Evolutionary conservation across 768 basidiomycete species (phyloP).

Genomic region (Pulveroboletus frians): DNA sequence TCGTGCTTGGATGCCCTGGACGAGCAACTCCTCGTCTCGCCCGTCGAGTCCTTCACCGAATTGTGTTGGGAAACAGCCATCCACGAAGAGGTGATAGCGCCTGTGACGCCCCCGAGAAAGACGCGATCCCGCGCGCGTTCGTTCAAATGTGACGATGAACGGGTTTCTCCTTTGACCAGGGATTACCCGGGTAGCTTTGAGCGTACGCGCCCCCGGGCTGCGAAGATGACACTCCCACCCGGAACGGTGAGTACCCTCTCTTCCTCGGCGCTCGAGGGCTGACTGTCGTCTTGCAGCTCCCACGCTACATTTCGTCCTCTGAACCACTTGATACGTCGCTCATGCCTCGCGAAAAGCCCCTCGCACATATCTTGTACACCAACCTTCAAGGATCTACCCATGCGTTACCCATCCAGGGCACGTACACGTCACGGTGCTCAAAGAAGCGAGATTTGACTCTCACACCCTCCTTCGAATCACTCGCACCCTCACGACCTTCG

Average conservation of each 20-base stretch:
- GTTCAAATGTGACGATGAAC: constrained; percentile 10
- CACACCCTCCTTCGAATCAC: constrained; percentile 3
- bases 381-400: constrained; percentile 16
- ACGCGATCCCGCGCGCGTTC: constrained; percentile 12
- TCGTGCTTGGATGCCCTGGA: constrained; percentile 36
- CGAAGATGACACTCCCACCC: constrained; percentile 16
- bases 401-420: constrained; percentile 11
- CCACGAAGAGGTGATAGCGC: constrained; percentile 17
- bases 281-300: constrained; percentile 3
- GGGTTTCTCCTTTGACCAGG: background rate
- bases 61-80: constrained; percentile 38
- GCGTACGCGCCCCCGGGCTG: constrained; percentile 11
- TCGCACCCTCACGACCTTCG: background rate
- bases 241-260: constrained; percentile 8
- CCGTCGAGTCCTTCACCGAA: constrained; percentile 37
- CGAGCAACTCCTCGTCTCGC: constrained; percentile 36
- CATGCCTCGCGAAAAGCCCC: constrained; percentile 6
- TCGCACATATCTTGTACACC: constrained; percentile 14
- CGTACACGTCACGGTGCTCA: background rate
- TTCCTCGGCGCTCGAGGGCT: background rate
- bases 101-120: background rate
- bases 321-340: constrained; percentile 8
- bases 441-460: constrained; percentile 13
- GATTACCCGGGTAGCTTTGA: constrained; percentile 10
- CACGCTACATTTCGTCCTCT: constrained; percentile 3